Evolutionary conservation across 2,329 filamentous ascomycete species (phyloP), one percentile per base, ranked within the genome.

Genomic region (Cercospora sesami): DNA sequence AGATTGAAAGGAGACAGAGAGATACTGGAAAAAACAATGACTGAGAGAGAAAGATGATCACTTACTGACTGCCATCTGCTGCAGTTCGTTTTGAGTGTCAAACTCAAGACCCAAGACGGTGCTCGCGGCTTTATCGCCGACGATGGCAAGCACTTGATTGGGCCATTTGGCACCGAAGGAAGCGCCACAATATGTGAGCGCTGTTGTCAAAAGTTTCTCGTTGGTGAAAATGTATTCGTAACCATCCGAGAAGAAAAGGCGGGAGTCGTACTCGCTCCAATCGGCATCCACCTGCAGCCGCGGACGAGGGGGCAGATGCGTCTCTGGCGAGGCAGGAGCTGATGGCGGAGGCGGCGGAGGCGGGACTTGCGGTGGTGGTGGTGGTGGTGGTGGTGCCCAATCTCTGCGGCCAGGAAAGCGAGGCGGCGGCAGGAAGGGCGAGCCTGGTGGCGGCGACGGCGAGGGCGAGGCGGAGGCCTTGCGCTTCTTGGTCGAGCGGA

Each of bases 141-240:
- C 14, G 26, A 61, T 30, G 6, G 64, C 58, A 7, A 66, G 26
- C 18, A n/a, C 14, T 21, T 62, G 57, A 26, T 66, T 63, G 26
- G 60, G 60, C 14, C 33, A 23, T 28, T 10, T 28, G n/a, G 33
- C 48, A 21, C 48, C 59, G 0, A 12, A 12, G 10, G 28, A 28
- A 33, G 45, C 26, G 33, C 28, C n/a, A 6, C 48, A 26, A 23
- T 61, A 53, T 4, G 26, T 42, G 26, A 66, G 36, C 31, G 64
- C 45, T 30, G 23, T 59, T 14, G 30, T 61, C 42, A 66, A 45
- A 14, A 42, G 30, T 23, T 58, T 3, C 23, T 59, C 26, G 10
- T 61, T 14, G 4, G 12, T n/a, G 21, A 66, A 66, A 18, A 3
- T 33, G 33, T 66, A 62, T 9, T 33, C 28, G 51, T 16, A 57